Evolutionary conservation across 345 rosid genomes (phyloP).

Genomic region (Syzygium grande): DNA sequence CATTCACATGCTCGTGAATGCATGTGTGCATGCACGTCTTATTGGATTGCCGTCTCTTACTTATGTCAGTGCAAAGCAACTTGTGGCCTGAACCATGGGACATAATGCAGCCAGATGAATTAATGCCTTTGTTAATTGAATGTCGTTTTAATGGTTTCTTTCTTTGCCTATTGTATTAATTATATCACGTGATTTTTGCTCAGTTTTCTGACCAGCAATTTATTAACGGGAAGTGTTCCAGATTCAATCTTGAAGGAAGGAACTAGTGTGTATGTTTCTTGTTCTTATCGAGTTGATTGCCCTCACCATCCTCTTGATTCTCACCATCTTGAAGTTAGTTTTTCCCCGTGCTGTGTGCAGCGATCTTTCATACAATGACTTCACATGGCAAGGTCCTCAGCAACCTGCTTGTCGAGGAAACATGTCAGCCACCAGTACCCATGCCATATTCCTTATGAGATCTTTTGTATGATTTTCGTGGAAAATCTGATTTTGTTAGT

Average conservation of each 20-base stretch:
- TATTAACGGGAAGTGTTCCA: slow-evolving; percentile 25
- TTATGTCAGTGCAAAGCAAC: neutral
- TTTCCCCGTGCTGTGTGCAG: slow-evolving; percentile 12
- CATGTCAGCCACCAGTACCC: slow-evolving; percentile 17
- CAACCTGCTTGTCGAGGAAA: slow-evolving; percentile 20
- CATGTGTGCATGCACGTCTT: neutral
- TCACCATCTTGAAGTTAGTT: neutral
- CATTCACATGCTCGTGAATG: neutral
- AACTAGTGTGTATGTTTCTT: slow-evolving; percentile 21
- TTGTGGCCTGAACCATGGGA: neutral
- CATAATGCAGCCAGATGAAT: neutral
- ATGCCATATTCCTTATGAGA: neutral
- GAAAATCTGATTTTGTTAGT: neutral
- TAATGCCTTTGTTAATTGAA: neutral
- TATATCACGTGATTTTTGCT: neutral
- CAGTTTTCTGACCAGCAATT: slow-evolving; percentile 32
- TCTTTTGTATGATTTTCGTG: neutral
- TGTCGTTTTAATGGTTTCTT: neutral
- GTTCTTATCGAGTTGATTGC: neutral
- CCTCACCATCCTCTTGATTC: neutral
- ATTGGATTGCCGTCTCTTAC: neutral
- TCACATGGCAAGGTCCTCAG: slow-evolving; percentile 21
- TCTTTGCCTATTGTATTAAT: neutral
- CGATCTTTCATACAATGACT: slow-evolving; percentile 47
- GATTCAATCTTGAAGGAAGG: slow-evolving; percentile 26